Base-by-base conservation (phyloP, 345 rosid genomes). In the Ricinus communis region DNA sequence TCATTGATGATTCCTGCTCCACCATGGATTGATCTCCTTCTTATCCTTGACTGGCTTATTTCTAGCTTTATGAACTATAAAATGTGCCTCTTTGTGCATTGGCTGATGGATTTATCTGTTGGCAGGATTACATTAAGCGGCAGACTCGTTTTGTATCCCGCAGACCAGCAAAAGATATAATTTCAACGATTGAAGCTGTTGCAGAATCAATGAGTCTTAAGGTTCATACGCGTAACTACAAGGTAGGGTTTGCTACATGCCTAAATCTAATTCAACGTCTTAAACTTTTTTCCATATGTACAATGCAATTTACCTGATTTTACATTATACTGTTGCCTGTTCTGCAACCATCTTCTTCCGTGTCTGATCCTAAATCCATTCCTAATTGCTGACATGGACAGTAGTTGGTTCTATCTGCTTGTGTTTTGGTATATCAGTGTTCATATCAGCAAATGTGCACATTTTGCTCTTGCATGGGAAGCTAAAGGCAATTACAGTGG, bases 71-170 rank as follows among this genome's bases (percentile, higher is more conserved):
- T 62, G 51, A n/a, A 13, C 41, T 41, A 21, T 36, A 3, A 12
- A 61, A 61, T 40, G 9, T 62, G 28, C 18, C n/a, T 62, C 60
- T 2, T 2, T 11, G 36, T 19, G 27, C 5, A 1, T 56, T 41
- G 15, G 14, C 66, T 62, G 19, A 62, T 41, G 50, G 51, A 62
- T 62, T 5, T 62, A 19, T 40, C 49, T 45, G 52, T 62, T 73
- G 5, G 67, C 85, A 93, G 95, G 98, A 93, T 79, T 86, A 72
- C 76, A 79, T 90, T 46, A 90, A 85, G 75, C 77, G 89, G 68
- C 98, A 90, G 82, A 93, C 98, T 27, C 95, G 95, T 71, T 90
- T 90, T 81, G 91, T 93, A 33, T 93, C 95, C 68, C 82, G 87
- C 64, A 80, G 80, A 62, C 86, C 90, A 25, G 91, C 97, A 28